Conservation (phyloP, 2,329 filamentous ascomycete species). For the Hyphodiscus sp. region DNA sequence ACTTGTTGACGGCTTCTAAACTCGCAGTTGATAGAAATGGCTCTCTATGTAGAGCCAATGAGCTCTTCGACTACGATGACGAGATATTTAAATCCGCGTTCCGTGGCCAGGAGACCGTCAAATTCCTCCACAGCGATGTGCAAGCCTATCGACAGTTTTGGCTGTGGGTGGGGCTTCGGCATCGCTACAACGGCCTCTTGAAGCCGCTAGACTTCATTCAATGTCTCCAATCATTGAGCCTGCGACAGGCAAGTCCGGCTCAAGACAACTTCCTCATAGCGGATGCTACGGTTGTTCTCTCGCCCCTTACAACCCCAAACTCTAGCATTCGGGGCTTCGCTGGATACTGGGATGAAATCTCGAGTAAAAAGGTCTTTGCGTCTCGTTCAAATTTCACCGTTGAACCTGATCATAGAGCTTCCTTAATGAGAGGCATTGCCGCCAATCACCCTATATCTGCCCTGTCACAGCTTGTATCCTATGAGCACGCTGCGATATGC, state of each 20-base stretch:
- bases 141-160: conserved; percentile 13
- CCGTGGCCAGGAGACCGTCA: conserved; percentile 6
- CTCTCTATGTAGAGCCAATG: conserved; percentile 9
- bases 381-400: conserved; percentile 6
- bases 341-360: conserved; percentile 6
- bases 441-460: not conserved
- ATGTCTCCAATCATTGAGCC: conserved; percentile 11
- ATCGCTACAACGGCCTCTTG: conserved; percentile 4
- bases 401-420: conserved; percentile 12
- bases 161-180: conserved; percentile 16
- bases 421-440: conserved; percentile 12
- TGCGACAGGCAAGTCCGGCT: not conserved
- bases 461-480: conserved; percentile 13
- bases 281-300: conserved; percentile 6
- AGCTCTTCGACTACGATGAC: conserved; percentile 24
- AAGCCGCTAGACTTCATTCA: conserved; percentile 14
- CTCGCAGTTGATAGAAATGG: conserved; percentile 17
- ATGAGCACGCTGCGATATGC: conserved; percentile 14
- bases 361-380: conserved; percentile 11
- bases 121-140: conserved; percentile 21
- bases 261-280: not conserved
- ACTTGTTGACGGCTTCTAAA: not conserved
- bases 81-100: conserved; percentile 26
- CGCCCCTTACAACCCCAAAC: conserved; percentile 9
- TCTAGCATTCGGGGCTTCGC: conserved; percentile 1